Evolutionary conservation across 345 rosid genomes (phyloP), one percentile per base, ranked within the genome.

Genomic region (Populus davidiana): DNA sequence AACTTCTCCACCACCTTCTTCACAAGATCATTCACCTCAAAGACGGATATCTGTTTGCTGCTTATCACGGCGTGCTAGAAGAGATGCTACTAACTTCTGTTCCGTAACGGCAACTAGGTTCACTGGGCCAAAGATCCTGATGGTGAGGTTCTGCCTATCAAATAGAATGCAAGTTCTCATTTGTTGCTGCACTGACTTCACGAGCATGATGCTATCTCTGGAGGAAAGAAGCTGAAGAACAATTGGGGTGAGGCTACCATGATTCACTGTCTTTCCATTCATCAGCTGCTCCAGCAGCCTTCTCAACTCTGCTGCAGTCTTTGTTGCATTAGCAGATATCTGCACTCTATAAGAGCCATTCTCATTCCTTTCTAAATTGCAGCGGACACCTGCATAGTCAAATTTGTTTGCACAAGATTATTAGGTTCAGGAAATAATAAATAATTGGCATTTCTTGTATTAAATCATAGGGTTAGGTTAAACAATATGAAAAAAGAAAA

Each of bases 271-370:
- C 82, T 81, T 88, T 27, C 98, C 98, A 84, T 82, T 89, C 86
- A 89, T 85, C 68, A 94, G 90, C 84, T 87, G 91, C 85, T 94
- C 98, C 36, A 94, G 88, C 2, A 88, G 90, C 79, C 86, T 84
- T 77, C 27, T 89, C 86, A 91, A 81, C 83, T 90, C 97, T n/a
- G 97, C 94, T 31, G 89, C 90, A 27, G 80, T 88, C 85, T 83
- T 90, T 72, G 94, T 94, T 54, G 94, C 97, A 84, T 86, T 87
- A 76, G 96, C 90, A 75, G 86, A 86, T 66, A 95, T 87, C 79
- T 72, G 88, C 52, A 73, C 77, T 73, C 93, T 89, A 78, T 82
- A 86, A 50, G 93, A 88, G 74, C 97, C 94, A 70, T 77, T 86
- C 17, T 70, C 75, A 75, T 84, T 86, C 79, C 71, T 80, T 27